phyloP scores from a whole-genome alignment of 2,329 filamentous ascomycete species.

The Tolypocladium tundrense region DNA sequence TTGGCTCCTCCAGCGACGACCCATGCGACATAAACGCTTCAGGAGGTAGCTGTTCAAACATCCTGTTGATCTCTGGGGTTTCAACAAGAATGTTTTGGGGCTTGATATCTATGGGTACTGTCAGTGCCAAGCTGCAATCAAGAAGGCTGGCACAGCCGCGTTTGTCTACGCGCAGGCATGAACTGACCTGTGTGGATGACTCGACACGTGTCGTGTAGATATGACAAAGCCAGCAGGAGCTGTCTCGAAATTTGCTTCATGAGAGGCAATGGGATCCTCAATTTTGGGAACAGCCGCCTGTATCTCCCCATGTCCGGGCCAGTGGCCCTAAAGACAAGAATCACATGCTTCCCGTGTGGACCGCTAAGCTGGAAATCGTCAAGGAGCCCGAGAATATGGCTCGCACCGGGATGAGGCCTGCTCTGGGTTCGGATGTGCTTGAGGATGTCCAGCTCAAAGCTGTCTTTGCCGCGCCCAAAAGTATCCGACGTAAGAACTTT shows the following conservation, averaged over 20 bases:
- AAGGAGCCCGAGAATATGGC: slow-evolving; percentile 9
- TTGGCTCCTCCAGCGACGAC: background rate
- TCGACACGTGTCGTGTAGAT: slow-evolving; percentile 9
- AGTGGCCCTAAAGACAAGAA: slow-evolving; percentile 19
- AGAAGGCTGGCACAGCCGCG: background rate
- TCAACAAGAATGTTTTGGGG: slow-evolving; percentile 14
- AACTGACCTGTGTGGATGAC: slow-evolving; percentile 13
- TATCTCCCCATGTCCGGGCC: slow-evolving; percentile 12
- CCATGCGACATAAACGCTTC: slow-evolving; percentile 4
- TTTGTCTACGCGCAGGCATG: no score
- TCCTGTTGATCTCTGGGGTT: slow-evolving; percentile 8
- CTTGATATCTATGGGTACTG: slow-evolving; percentile 11
- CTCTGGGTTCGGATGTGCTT: slow-evolving; percentile 5
- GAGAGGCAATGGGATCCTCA: slow-evolving; percentile 5
- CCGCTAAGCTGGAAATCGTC: slow-evolving; percentile 15
- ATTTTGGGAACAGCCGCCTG: slow-evolving; percentile 6
- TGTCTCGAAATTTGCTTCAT: slow-evolving; percentile 10
- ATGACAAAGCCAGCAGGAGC: slow-evolving; percentile 9
- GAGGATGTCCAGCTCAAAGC: slow-evolving; percentile 11
- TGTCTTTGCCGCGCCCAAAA: slow-evolving; percentile 2
- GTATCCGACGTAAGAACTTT: slow-evolving; percentile 15
- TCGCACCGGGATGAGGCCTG: background rate
- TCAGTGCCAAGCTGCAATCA: background rate
- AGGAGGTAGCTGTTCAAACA: slow-evolving; percentile 11
- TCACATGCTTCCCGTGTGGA: slow-evolving; percentile 19